These are phyloP conservation scores for Amphibolis antarctica DNA, from an alignment of 106 monocot species.

Conservation along the genomic window DNA sequence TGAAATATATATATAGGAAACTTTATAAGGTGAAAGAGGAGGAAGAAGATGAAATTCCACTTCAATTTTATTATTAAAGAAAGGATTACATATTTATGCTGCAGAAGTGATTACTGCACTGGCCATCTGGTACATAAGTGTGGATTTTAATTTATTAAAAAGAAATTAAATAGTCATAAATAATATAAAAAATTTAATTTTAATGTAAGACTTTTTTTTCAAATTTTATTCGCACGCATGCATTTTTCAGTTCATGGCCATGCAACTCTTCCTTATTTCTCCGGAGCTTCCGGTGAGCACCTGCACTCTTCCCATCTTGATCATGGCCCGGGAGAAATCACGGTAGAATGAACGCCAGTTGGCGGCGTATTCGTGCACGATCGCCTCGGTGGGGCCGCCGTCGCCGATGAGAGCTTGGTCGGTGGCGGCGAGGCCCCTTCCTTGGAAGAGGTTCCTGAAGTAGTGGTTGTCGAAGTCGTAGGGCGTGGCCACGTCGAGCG, in stretches of 20 bases:
- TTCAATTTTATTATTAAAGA: too few species aligned
- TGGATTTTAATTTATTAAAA: too few species aligned
- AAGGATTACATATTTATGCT: too few species aligned
- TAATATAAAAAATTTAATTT: too few species aligned
- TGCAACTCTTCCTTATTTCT: slow-evolving; percentile 68
- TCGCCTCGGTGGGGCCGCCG: slow-evolving; percentile 30
- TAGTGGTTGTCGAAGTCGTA: slow-evolving; percentile 51
- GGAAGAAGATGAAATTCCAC: too few species aligned
- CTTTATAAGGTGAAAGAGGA: too few species aligned
- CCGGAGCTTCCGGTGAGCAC: slow-evolving; percentile 34
- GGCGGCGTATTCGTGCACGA: slow-evolving; percentile 38
- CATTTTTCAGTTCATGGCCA: slow-evolving; percentile 44
- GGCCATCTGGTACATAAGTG: too few species aligned
- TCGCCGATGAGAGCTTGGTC: slow-evolving; percentile 60
- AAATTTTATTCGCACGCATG: too few species aligned
- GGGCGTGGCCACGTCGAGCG: slow-evolving; percentile 48
- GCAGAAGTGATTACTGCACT: too few species aligned
- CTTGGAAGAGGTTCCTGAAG: slow-evolving; percentile 35
- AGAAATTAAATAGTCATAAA: too few species aligned
- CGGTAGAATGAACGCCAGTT: slow-evolving; percentile 42
- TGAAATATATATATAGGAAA: too few species aligned
- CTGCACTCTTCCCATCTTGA: slow-evolving; percentile 77
- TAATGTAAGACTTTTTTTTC: too few species aligned
- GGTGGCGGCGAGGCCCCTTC: slow-evolving; percentile 60
- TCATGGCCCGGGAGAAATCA: slow-evolving; percentile 75